A percentile compares a stretch with the other conserved stretches of the same genome.
These are phyloP conservation scores for Wickerhamiella shivajii DNA, from an alignment of 805 yeast species.

Conservation along the genomic window DNA sequence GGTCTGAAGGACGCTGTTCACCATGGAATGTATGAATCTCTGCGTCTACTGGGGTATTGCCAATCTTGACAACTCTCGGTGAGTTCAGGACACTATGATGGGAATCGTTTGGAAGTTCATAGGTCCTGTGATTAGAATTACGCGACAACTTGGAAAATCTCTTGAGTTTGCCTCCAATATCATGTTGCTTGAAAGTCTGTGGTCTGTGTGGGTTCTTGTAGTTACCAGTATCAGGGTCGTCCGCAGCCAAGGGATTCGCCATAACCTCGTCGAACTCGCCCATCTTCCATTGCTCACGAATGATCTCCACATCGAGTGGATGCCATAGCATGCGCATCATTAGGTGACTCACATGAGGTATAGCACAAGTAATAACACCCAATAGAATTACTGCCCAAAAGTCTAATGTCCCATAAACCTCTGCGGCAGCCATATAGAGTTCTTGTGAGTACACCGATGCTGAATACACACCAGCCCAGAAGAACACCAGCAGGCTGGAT, in stretches of 20 bases:
- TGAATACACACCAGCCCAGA: slow-evolving; percentile 78
- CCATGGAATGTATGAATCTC: background rate
- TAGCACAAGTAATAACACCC: slow-evolving; percentile 37
- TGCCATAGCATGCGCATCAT: slow-evolving; percentile 35
- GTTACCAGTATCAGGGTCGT: slow-evolving; percentile 20
- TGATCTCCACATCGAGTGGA: slow-evolving; percentile 57
- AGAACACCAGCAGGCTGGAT: slow-evolving; percentile 43
- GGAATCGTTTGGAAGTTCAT: slow-evolving; percentile 14
- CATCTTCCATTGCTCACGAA: slow-evolving; percentile 42
- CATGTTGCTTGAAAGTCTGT: slow-evolving; percentile 10
- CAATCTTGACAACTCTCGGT: slow-evolving; percentile 17
- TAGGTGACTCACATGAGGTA: slow-evolving; percentile 48
- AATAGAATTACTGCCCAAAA: slow-evolving; percentile 55
- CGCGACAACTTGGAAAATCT: slow-evolving; percentile 8
- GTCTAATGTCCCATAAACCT: slow-evolving; percentile 42
- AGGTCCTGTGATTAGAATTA: slow-evolving; percentile 11
- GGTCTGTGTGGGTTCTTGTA: slow-evolving; percentile 20
- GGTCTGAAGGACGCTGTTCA: slow-evolving; percentile 9
- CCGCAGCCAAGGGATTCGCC: slow-evolving; percentile 20
- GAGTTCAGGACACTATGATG: slow-evolving; percentile 14
- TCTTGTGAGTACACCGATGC: slow-evolving; percentile 36
- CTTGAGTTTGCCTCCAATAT: slow-evolving; percentile 9
- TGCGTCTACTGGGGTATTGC: slow-evolving; percentile 11
- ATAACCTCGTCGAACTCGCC: slow-evolving; percentile 34
- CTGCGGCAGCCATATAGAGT: slow-evolving; percentile 50